phyloP scores from a whole-genome alignment of 2,329 filamentous ascomycete genomes.

The Fusarium miscanthi region DNA sequence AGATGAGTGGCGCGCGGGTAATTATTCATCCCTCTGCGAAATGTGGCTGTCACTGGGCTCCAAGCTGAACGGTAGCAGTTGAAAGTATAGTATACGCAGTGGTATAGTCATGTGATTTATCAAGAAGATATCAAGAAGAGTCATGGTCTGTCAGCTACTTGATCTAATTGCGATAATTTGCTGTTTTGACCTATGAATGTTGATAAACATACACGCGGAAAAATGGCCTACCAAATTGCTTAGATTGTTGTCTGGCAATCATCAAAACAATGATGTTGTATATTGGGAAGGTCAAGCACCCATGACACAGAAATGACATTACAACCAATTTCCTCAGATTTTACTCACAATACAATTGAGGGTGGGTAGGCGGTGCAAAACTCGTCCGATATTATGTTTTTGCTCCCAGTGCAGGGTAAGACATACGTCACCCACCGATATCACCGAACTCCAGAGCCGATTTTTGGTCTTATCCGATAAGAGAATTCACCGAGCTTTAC shows the following conservation, averaged over 20 bases:
- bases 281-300: too few relatives aligned
- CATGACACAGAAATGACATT: too few relatives aligned
- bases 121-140: too few relatives aligned
- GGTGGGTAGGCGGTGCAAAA: background rate
- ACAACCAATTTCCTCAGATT: too few relatives aligned
- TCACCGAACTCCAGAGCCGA: background rate
- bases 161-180: too few relatives aligned
- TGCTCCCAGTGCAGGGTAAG: background rate
- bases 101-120: background rate
- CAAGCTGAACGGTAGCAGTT: background rate
- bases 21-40: background rate
- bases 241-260: too few relatives aligned
- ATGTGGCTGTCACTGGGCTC: background rate
- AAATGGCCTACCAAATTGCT: too few relatives aligned
- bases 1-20: background rate
- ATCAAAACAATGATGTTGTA: too few relatives aligned
- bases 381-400: background rate
- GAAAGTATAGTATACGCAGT: background rate
- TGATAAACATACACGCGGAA: too few relatives aligned
- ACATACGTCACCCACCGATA: background rate
- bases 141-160: fast-evolving
- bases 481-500: background rate
- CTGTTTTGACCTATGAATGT: too few relatives aligned
- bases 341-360: background rate
- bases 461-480: background rate